Evolutionary conservation across 345 rosid genomes (phyloP).

Genomic region (Diplotaxis tenuifolia): DNA sequence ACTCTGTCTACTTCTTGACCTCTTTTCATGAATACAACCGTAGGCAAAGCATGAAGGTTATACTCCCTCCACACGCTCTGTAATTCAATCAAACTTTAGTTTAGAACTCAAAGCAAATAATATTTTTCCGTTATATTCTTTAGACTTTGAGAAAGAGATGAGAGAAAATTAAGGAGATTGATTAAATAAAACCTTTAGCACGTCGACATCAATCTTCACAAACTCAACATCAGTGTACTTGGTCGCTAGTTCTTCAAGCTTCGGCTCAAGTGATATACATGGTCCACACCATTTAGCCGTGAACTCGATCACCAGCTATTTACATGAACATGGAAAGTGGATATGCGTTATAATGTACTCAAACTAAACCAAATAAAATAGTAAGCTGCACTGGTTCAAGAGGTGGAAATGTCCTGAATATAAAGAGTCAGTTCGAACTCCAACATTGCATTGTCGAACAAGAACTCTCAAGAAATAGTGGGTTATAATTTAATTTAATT

Average conservation of each 20-base stretch:
- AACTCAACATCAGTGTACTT: slow-evolving; percentile 56
- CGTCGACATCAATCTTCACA: slow-evolving; percentile 73
- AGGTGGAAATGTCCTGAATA: background rate
- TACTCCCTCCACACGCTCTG: slow-evolving; percentile 52
- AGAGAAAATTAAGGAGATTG: background rate
- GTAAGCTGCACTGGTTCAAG: background rate
- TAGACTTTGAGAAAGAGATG: background rate
- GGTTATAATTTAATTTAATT: background rate
- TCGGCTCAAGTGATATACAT: slow-evolving; percentile 58
- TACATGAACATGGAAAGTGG: background rate
- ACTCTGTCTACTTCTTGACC: slow-evolving; percentile 62
- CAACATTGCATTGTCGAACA: background rate
- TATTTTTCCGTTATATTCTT: background rate
- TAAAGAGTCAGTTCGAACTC: background rate
- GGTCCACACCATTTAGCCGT: slow-evolving; percentile 85
- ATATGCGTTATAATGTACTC: background rate
- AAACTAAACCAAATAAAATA: background rate
- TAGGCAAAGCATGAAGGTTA: slow-evolving; percentile 48
- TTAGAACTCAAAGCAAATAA: slow-evolving; percentile 3
- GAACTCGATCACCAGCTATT: slow-evolving; percentile 71
- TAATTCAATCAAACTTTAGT: background rate
- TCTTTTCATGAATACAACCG: slow-evolving; percentile 57
- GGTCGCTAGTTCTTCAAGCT: slow-evolving; percentile 51
- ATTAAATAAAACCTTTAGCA: slow-evolving; percentile 37
- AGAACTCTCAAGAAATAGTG: background rate